A percentile compares a stretch with the other conserved stretches of the same genome.
Conservation (phyloP, 1,139 yeast species). For the Yamadazyma blattariae region DNA sequence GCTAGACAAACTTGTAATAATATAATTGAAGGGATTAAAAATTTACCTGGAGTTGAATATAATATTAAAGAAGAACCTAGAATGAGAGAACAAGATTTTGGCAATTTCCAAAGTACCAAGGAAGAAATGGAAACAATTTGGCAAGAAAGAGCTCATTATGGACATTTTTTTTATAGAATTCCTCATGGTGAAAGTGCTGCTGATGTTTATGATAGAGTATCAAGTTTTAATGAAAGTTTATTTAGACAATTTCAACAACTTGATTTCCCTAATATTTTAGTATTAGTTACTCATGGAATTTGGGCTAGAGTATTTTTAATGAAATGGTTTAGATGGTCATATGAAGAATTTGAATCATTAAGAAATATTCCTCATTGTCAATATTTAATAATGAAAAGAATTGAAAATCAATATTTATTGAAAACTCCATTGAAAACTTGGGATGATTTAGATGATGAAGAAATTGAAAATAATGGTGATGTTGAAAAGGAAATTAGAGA, state of each 20-base stretch:
- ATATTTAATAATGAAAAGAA: conserved; percentile 71
- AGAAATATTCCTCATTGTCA: conserved; percentile 84
- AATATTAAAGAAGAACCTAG: conserved; percentile 79
- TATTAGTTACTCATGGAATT: conserved; percentile 87
- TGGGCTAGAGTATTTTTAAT: conserved; percentile 90
- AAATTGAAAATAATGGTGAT: conserved; percentile 35
- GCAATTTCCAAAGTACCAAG: conserved; percentile 79
- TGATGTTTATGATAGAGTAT: conserved; percentile 86
- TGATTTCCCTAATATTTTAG: conserved; percentile 69
- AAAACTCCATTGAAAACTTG: conserved; percentile 58
- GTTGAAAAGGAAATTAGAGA: conserved; percentile 39
- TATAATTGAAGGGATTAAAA: conserved; percentile 58
- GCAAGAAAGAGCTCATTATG: conserved; percentile 83
- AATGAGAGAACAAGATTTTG: conserved; percentile 91
- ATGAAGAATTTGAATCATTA: conserved; percentile 80
- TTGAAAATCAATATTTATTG: conserved; percentile 43
- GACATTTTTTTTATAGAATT: conserved; percentile 86
- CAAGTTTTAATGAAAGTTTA: conserved; percentile 83
- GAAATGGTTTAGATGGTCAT: conserved; percentile 93
- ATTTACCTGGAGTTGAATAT: conserved; percentile 45
- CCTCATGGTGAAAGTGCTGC: conserved; percentile 97
- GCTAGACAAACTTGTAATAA: conserved; percentile 80
- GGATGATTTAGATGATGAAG: conserved; percentile 51
- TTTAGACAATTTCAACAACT: conserved; percentile 73
- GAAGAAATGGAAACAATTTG: conserved; percentile 77